Base-by-base conservation (phyloP, 1,284 basidiomycete species). In the Caloboletus inedulis region DNA sequence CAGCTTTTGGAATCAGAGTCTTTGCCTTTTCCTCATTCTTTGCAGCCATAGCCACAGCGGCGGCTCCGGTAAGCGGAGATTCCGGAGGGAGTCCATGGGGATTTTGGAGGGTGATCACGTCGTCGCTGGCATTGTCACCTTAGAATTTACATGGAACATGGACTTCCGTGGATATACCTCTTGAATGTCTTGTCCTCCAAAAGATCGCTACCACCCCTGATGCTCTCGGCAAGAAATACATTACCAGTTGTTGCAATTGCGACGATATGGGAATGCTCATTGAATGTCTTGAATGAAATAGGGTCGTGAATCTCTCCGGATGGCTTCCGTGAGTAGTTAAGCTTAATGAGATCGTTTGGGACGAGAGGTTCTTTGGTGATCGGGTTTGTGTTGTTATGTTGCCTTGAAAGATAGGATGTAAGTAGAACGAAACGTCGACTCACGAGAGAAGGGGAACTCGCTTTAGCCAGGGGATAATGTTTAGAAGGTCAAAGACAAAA, bases 381-480 rank as follows among this genome's bases (percentile, higher is more conserved):
- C 0, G 97, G 97, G 63, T 96, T 86, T 45, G 78, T 78, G 60
- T 87, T 88, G 59, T 90, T 74, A 66, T 91, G 86, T 60, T 88
- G 82, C 66, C 85, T 89, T 59, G 37, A 59, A 61, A 45, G 37
- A 21, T 35, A 37, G 30, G 19, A 40, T 4, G 2, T 12, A 8
- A 47, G 51, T 57, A 37, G 70, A 63, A 62, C 33, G 53, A 42
- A 43, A 47, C 13, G 36, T 41, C 31, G 55, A 55, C 52, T 52
- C 46, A 54, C 49, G 35, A 49, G 34, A 50, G 21, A 54, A 35
- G 45, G 19, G 52, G 21, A n/a, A 78, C 85, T 60, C 63, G 89
- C 93, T 96, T 91, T 43, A 98, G 77, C 83, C 92, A 97, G 31
- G 94, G 93, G 35, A 96, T 87, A 61, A 97, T 93, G 67, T 92